Base-by-base conservation (phyloP, 2,329 filamentous ascomycete genomes). In the Triangularia verruculosa region DNA sequence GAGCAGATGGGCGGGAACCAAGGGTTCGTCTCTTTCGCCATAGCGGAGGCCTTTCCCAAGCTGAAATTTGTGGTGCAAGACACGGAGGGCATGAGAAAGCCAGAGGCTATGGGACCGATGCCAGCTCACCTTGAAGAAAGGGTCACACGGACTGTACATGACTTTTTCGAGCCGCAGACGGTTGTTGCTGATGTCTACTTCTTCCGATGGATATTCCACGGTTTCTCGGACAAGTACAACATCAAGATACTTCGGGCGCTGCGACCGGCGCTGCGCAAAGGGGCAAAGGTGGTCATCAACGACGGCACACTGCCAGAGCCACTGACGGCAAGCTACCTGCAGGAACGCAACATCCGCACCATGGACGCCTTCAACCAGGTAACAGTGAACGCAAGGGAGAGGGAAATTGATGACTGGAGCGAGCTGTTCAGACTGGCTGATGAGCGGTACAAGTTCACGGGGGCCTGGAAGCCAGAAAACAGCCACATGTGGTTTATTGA, bases 181-280 rank as follows among this genome's bases (percentile, higher is more conserved):
- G 68, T 71, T 20, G 5, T 5, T 4, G 70, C 65, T 8, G 69
- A 72, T 32, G 68, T 70, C 13, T 71, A 69, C 58, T 65, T 70
- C 59, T 68, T 71, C 34, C 70, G 69, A 53, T 64, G 68, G 63
- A 32, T 68, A 55, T 13, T 47, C 24, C 71, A 63, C 25, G 59
- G 24, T 52, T 71, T 69, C 68, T 39, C 20, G 30, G 68, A 73
- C 25, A 68, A 70, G 60, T 63, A 70, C 57, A 66, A 65, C 52
- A 53, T 71, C 63, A 22, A 59, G 3, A 70, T 70, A 53, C 60
- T 72, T 58, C 64, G 69, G 63, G 69, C 69, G 4, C 68, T 68
- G 47, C 66, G 72, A 47, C 70, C 70, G 1, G 70, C 60, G 17
- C 66, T 73, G 32, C 57, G 53, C 25, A 59, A 61, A 9, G 69